phyloP scores from a whole-genome alignment of 805 yeast species.

The Tetrapisispora namnaoensis region DNA sequence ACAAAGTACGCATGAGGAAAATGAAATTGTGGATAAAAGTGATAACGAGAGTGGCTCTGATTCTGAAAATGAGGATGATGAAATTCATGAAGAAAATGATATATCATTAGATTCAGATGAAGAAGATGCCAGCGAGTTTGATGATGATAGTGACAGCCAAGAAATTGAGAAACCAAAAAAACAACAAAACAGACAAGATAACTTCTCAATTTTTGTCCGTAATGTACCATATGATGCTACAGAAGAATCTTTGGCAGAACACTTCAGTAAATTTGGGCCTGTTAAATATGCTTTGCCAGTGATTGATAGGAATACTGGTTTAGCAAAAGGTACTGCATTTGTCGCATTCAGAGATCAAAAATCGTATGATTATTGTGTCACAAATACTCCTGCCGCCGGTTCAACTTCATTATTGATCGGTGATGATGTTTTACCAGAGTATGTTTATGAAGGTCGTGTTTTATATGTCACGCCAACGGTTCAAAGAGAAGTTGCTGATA shows the following conservation, averaged over 20 bases:
- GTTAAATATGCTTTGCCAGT: slow-evolving; percentile 93
- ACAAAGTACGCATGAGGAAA: slow-evolving; percentile 31
- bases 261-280: slow-evolving; percentile 73
- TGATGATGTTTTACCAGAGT: slow-evolving; percentile 83
- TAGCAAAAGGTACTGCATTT: slow-evolving; percentile 91
- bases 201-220: slow-evolving; percentile 72
- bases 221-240: slow-evolving; percentile 94
- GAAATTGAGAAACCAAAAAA: slow-evolving; percentile 29
- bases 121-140: slow-evolving; percentile 23
- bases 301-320: slow-evolving; percentile 70
- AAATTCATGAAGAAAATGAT: slow-evolving; percentile 22
- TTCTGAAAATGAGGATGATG: slow-evolving; percentile 26
- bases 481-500: slow-evolving; percentile 71
- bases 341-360: slow-evolving; percentile 67
- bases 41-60: slow-evolving; percentile 29
- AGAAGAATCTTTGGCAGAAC: slow-evolving; percentile 62
- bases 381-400: slow-evolving; percentile 67
- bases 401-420: slow-evolving; percentile 63
- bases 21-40: slow-evolving; percentile 9
- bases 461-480: slow-evolving; percentile 78
- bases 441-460: slow-evolving; percentile 88
- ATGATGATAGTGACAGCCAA: slow-evolving; percentile 25
- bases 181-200: slow-evolving; percentile 50
- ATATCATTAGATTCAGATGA: slow-evolving; percentile 30
- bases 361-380: slow-evolving; percentile 58